Evolutionary conservation across 2,329 filamentous ascomycete species (phyloP).

Genomic region (Alternaria infectoria): DNA sequence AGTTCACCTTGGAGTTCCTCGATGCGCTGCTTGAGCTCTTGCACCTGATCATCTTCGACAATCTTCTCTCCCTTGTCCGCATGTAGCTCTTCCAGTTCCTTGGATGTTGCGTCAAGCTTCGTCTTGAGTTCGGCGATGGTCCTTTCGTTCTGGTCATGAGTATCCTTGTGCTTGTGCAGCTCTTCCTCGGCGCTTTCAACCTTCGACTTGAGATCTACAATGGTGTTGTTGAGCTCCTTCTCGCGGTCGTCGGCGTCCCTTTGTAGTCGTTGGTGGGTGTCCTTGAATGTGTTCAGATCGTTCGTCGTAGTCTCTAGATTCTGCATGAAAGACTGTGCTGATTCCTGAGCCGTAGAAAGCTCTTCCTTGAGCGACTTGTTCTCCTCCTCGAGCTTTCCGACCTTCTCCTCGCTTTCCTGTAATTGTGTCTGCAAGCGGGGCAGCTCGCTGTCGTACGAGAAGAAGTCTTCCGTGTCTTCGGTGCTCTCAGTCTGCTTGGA

Average conservation of each 20-base stretch:
- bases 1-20: conserved; percentile 42
- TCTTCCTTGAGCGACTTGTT: conserved; percentile 73
- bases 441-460: conserved; percentile 89
- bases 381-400: conserved; percentile 72
- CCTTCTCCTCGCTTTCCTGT: conserved; percentile 71
- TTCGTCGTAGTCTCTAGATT: conserved; percentile 71
- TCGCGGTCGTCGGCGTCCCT: conserved; percentile 40
- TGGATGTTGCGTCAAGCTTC: conserved; percentile 48
- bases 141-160: conserved; percentile 51
- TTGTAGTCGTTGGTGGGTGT: conserved; percentile 55
- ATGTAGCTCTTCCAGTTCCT: conserved; percentile 57
- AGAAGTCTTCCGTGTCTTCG: conserved; percentile 73
- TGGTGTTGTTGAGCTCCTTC: conserved; percentile 35
- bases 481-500: conserved; percentile 34
- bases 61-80: conserved; percentile 39
- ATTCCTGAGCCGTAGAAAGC: conserved; percentile 73
- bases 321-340: conserved; percentile 55
- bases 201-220: conserved; percentile 38
- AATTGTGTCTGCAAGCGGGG: conserved; percentile 80
- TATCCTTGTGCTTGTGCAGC: conserved; percentile 52
- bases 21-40: conserved; percentile 36
- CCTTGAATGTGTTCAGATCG: conserved; percentile 64
- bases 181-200: conserved; percentile 52
- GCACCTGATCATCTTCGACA: conserved; percentile 35
- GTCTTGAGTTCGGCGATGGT: conserved; percentile 45